Base-by-base conservation (phyloP, 129 eudicot genomes). In the Flaveria brownii region DNA sequence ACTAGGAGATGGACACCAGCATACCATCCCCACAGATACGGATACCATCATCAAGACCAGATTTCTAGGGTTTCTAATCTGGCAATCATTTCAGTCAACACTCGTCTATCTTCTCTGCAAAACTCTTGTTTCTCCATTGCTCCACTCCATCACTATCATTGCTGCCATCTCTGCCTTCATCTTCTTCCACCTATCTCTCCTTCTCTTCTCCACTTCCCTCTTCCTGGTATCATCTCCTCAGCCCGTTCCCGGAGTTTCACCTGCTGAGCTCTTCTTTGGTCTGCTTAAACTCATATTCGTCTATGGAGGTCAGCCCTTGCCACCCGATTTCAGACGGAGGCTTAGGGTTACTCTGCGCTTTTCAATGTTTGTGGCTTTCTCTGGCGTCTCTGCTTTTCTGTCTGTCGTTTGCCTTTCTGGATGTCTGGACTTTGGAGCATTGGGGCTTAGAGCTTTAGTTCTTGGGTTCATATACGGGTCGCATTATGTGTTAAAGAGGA, bases 31-130 rank as follows among this genome's bases (percentile, higher is more conserved):
- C 39, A 33, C 39, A 33, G 39, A 33, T 33, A 63, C 18, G 4
- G 9, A 33, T 56, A 13, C 42, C 2, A 70, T 90, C 39, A 36
- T 84, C 76, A 78, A 85, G 33, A 73, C 83, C 78, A 86, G 98
- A 30, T 88, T 86, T 68, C 75, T 85, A 50, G 86, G 90, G 64
- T 93, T 93, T 80, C 77, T 90, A 67, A 90, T 93, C 71, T 90
- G 97, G 92, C 97, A 93, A 80, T 78, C 91, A 30, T 69, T 86
- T 46, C 86, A 70, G 33, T 83, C 92, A 22, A 75, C 88, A 20
- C 54, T 80, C 62, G 5, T 85, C 64, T 88, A 82, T 70, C 4
- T 81, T 56, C 57, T 86, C 72, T 72, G 52, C 85, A 88, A 88
- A 85, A 33, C 82, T 72, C 80, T 81, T n/a, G 75, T 90, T 64